Conservation (phyloP, 345 rosid species). For the Abelmoschus esculentus region DNA sequence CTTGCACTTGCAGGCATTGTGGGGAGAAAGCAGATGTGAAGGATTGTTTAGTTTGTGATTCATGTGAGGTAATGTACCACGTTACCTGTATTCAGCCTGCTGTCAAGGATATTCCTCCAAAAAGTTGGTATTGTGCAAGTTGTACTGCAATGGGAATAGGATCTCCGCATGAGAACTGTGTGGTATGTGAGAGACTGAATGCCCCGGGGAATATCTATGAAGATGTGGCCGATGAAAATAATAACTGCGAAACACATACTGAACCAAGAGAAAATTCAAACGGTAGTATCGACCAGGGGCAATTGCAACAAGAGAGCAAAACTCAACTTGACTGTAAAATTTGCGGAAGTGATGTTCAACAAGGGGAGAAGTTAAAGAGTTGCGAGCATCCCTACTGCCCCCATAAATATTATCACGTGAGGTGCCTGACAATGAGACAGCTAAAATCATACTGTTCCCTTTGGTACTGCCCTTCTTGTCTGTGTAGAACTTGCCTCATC, state of each 20-base stretch:
- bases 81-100: slow-evolving; percentile 72
- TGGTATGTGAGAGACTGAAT: slow-evolving; percentile 58
- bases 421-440: slow-evolving; percentile 70
- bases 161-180: slow-evolving; percentile 66
- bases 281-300: slow-evolving; percentile 25
- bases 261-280: slow-evolving; percentile 40
- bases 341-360: slow-evolving; percentile 41
- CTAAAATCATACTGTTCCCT: slow-evolving; percentile 43
- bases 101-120: slow-evolving; percentile 48
- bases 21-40: slow-evolving; percentile 56
- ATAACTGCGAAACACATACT: slow-evolving; percentile 25
- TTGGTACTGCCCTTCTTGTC: slow-evolving; percentile 95
- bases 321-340: slow-evolving; percentile 36
- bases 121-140: slow-evolving; percentile 64
- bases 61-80: slow-evolving; percentile 80
- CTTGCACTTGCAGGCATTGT: slow-evolving; percentile 51
- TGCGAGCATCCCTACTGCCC: slow-evolving; percentile 66
- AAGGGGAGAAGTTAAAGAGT: slow-evolving; percentile 39
- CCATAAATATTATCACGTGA: slow-evolving; percentile 56
- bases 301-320: slow-evolving; percentile 14
- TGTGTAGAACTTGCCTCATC: slow-evolving; percentile 68
- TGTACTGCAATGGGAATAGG: slow-evolving; percentile 56
- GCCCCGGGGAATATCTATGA: slow-evolving; percentile 25
- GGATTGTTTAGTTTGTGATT: slow-evolving; percentile 74
- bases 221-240: slow-evolving; percentile 20